Evolutionary conservation across 805 yeast species (phyloP).

Genomic region (Lachancea lanzarotensis): DNA sequence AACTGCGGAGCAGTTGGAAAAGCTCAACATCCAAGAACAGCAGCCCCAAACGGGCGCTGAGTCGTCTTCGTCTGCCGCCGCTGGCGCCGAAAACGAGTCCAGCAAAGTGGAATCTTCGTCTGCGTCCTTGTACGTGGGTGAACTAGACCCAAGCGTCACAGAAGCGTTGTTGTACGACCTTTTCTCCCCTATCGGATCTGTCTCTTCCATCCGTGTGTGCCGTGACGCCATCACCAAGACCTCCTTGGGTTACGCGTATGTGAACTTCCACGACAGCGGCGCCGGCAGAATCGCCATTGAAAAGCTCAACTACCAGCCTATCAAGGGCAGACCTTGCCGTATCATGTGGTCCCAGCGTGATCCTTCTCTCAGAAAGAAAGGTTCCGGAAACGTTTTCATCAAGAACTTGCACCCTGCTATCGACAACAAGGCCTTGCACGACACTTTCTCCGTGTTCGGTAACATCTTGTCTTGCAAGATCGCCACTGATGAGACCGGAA

Average conservation of each 20-base stretch:
- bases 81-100: slow-evolving; percentile 29
- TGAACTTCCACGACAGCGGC: slow-evolving; percentile 80
- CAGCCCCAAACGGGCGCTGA: slow-evolving; percentile 22
- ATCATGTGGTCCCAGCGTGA: slow-evolving; percentile 99
- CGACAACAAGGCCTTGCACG: slow-evolving; percentile 98
- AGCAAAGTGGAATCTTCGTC: slow-evolving; percentile 48
- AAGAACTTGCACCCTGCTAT: slow-evolving; percentile 97
- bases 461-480: slow-evolving; percentile 93
- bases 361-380: slow-evolving; percentile 89
- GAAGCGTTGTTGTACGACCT: slow-evolving; percentile 93
- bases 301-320: slow-evolving; percentile 86
- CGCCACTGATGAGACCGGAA: slow-evolving; percentile 87
- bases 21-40: slow-evolving; percentile 30
- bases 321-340: slow-evolving; percentile 96
- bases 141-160: slow-evolving; percentile 83
- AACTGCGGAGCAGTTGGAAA: slow-evolving; percentile 33
- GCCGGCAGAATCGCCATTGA: slow-evolving; percentile 94
- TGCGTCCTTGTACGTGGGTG: slow-evolving; percentile 95
- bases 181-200: slow-evolving; percentile 92
- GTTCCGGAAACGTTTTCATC: slow-evolving; percentile 94
- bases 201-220: slow-evolving; percentile 95
- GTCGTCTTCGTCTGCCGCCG: slow-evolving; percentile 22
- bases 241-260: slow-evolving; percentile 97
- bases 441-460: slow-evolving; percentile 96
- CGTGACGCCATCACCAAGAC: slow-evolving; percentile 97